These are phyloP conservation scores for Bacterosira constricta DNA, from an alignment of 108 stramenopile genomes.

Conservation along the genomic window DNA sequence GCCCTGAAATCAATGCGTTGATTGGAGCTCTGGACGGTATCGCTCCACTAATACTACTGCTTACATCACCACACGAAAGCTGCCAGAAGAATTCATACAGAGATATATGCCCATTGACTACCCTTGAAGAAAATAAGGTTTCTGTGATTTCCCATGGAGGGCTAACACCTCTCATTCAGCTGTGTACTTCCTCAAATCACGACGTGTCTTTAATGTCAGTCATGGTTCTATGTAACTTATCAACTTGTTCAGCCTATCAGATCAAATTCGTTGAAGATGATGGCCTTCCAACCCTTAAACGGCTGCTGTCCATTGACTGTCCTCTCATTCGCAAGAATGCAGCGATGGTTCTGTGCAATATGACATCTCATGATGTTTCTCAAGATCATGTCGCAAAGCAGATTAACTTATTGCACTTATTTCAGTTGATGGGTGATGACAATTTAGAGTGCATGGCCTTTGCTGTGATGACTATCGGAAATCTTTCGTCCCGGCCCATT, in stretches of 20 bases:
- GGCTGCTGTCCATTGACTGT: constrained; percentile 41
- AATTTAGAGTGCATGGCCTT: constrained; percentile 50
- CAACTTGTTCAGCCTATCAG: constrained; percentile 54
- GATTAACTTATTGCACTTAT: constrained; percentile 40
- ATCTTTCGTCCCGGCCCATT: constrained; percentile 66
- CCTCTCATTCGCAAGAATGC: constrained; percentile 52
- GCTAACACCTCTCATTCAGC: constrained; percentile 24
- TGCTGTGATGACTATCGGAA: constrained; percentile 75
- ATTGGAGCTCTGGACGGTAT: constrained; percentile 29
- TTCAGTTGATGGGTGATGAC: constrained; percentile 50
- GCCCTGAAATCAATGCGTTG: constrained; percentile 2
- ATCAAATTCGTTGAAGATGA: constrained; percentile 52
- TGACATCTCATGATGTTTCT: constrained; percentile 50
- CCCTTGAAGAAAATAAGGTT: constrained; percentile 25
- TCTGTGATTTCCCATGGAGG: constrained; percentile 12
- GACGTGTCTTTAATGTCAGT: constrained; percentile 37
- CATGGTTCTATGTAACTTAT: constrained; percentile 81
- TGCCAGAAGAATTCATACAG: constrained; percentile 16
- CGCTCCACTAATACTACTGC: constrained; percentile 2
- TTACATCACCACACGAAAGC: constrained; percentile 10
- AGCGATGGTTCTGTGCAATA: constrained; percentile 71
- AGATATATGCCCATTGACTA: constrained; percentile 36
- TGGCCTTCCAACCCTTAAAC: constrained; percentile 53
- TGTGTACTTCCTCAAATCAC: constrained; percentile 42
- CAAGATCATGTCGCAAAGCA: constrained; percentile 61